These are phyloP conservation scores for Penicillium chermesinum DNA, from an alignment of 495 filamentous ascomycete species.

Conservation along the genomic window DNA sequence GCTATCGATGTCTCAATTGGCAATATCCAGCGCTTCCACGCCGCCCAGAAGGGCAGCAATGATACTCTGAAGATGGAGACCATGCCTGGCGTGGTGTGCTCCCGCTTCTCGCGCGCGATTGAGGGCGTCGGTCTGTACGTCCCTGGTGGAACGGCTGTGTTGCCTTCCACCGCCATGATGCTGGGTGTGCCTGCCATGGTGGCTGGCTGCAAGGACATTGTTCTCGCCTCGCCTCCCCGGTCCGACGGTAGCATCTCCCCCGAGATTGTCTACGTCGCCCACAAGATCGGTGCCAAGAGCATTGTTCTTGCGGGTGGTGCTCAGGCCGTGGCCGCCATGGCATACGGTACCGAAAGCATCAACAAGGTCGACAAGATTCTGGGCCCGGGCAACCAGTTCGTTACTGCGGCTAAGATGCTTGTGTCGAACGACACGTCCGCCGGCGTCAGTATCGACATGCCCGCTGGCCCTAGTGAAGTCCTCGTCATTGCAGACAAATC, in stretches of 20 bases:
- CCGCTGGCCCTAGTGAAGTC: constrained; percentile 92
- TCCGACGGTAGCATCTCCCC: constrained; percentile 86
- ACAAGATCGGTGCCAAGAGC: constrained; percentile 91
- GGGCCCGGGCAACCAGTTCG: constrained; percentile 96
- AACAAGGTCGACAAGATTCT: constrained; percentile 98
- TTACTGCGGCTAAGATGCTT: constrained; percentile 96
- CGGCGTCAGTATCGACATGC: constrained; percentile 96
- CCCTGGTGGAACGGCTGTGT: constrained; percentile 90
- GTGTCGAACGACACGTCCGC: constrained; percentile 95
- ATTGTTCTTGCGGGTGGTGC: constrained; percentile 95
- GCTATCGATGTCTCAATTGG: constrained; percentile 92
- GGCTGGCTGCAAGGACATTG: constrained; percentile 92
- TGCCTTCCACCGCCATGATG: constrained; percentile 96
- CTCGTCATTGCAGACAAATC: constrained; percentile 89
- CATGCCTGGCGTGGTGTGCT: constrained; percentile 95
- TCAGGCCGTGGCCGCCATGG: constrained; percentile 81
- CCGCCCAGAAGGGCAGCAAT: constrained; percentile 72
- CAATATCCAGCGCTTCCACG: constrained; percentile 91
- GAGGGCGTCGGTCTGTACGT: constrained; percentile 93
- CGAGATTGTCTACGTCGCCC: constrained; percentile 96
- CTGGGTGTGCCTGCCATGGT: constrained; percentile 96
- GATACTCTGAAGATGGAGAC: constrained; percentile 81
- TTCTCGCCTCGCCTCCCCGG: constrained; percentile 87
- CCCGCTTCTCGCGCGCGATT: constrained; percentile 86
- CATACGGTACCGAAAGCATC: constrained; percentile 65